These are phyloP conservation scores for Malassezia caprae DNA, from an alignment of 1,284 basidiomycete genomes.

Conservation along the genomic window DNA sequence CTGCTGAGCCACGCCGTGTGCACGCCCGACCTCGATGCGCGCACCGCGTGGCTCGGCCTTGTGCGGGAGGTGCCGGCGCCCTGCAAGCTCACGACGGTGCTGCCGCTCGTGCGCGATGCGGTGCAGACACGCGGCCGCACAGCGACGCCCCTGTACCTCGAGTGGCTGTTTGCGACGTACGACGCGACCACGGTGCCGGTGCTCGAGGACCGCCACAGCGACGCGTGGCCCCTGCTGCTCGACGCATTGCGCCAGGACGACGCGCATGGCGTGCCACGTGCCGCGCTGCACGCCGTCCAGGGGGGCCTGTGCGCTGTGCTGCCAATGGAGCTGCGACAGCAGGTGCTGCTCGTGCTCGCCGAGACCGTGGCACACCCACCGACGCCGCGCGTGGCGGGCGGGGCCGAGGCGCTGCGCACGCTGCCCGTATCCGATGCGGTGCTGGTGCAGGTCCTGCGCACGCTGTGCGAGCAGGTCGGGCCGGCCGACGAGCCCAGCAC, in stretches of 20 bases:
- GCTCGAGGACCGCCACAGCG: constrained; percentile 52
- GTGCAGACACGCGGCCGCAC: constrained; percentile 45
- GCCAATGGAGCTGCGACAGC: constrained; percentile 54
- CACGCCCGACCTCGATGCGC: constrained; percentile 54
- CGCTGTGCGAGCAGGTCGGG: constrained; percentile 52
- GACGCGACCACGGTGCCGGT: constrained; percentile 54
- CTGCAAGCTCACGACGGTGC: constrained; percentile 59
- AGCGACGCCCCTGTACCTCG: constrained; percentile 47
- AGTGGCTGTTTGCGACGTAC: constrained; percentile 55
- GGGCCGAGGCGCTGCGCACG: constrained; percentile 22
- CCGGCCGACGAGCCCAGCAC: constrained; percentile 49
- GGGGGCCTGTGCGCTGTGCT: constrained; percentile 54
- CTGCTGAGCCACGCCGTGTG: constrained; percentile 69
- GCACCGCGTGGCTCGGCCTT: constrained; percentile 57
- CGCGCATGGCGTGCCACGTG: constrained; percentile 20
- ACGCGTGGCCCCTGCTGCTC: constrained; percentile 22
- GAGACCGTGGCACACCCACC: constrained; percentile 25
- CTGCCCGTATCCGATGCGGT: constrained; percentile 49
- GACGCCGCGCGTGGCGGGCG: constrained; percentile 20
- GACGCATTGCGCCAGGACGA: constrained; percentile 17
- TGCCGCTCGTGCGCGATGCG: constrained; percentile 54
- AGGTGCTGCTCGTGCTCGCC: constrained; percentile 54
- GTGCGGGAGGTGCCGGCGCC: constrained; percentile 58
- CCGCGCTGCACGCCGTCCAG: constrained; percentile 50
- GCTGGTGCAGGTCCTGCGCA: constrained; percentile 57